Base-by-base conservation (phyloP, 345 rosid genomes). In the Acer yangbiense region DNA sequence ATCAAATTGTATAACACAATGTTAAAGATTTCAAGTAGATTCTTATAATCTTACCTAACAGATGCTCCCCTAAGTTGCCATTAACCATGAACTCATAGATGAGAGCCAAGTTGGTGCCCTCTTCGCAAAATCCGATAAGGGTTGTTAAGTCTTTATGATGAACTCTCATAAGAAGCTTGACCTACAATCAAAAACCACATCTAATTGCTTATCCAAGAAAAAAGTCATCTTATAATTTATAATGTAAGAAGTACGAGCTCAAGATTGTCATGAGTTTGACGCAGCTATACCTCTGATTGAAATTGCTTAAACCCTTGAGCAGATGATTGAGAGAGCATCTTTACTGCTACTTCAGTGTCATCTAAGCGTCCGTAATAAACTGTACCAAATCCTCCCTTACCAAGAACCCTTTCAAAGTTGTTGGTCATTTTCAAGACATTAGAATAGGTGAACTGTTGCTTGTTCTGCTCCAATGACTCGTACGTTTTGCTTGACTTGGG, bases 91-190 rank as follows among this genome's bases (percentile, higher is more conserved):
- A 82, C 77, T 81, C 87, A 62, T 84, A 85, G 39, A 86, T 65
- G 17, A 84, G 65, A 10, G 71, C 86, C 60, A 82, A 35, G 43
- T 78, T 78, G 8, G 46, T 27, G n/a, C 48, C 62, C 5, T 84
- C 88, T 16, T 76, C 78, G 3, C 88, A 89, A 9, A 85, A 85
- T 0, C 92, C 88, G 44, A 87, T 63, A 9, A 89, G 86, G 9
- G 78, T 32, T 0, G 83, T 83, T 73, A 92, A 78, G 44, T 90
- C 88, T 74, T 74, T 85, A 43, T 90, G 97, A 65, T 92, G 91
- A 77, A 88, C 91, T 82, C 85, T 86, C 71, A 85, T 80, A 16
- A 92, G 82, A 68, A 88, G 89, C 68, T 83, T 71, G 17, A 86
- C 96, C 90, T 87, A 23, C 20, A 23, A 7, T 16, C 10, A 9